Evolutionary conservation across 306 rosid species (phyloP).

Genomic region (Castanea mollissima): DNA sequence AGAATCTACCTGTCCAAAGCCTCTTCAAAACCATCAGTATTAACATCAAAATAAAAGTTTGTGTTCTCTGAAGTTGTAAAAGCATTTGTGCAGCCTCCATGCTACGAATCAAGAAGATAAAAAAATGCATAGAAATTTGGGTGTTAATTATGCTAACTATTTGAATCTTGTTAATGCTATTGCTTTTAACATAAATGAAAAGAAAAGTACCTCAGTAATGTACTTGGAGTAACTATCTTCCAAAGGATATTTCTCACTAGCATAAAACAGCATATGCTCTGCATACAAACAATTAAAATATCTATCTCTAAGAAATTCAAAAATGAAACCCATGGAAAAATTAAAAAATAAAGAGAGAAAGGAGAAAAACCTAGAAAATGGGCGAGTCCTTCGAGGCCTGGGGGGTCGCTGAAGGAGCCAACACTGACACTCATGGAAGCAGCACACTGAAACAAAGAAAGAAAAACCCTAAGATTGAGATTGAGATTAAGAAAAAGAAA

Average conservation of each 20-base stretch:
- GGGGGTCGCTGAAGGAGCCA: slow-evolving; percentile 84
- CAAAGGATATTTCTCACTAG: slow-evolving; percentile 91
- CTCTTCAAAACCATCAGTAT: slow-evolving; percentile 81
- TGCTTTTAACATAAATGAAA: neutral
- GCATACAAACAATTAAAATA: slow-evolving; percentile 24
- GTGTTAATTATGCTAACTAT: too few relatives aligned
- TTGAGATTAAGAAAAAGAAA: neutral
- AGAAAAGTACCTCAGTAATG: slow-evolving; percentile 65
- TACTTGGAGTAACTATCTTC: slow-evolving; percentile 95
- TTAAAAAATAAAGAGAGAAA: neutral
- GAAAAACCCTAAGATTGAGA: neutral
- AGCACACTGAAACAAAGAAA: slow-evolving; percentile 58
- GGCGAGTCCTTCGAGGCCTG: slow-evolving; percentile 91
- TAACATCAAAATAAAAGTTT: slow-evolving; percentile 79
- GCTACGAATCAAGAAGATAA: slow-evolving; percentile 41
- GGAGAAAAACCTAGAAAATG: slow-evolving; percentile 77
- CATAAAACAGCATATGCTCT: slow-evolving; percentile 98
- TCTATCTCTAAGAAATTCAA: slow-evolving; percentile 3
- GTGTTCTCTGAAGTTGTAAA: slow-evolving; percentile 69
- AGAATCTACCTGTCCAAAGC: slow-evolving; percentile 82
- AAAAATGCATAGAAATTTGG: too few relatives aligned
- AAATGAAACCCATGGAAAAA: neutral
- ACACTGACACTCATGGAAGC: slow-evolving; percentile 93
- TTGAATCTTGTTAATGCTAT: neutral
- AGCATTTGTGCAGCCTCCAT: slow-evolving; percentile 90